Evolutionary conservation across 2,329 filamentous ascomycete genomes (phyloP).

Genomic region (Nectriaceae sp.): DNA sequence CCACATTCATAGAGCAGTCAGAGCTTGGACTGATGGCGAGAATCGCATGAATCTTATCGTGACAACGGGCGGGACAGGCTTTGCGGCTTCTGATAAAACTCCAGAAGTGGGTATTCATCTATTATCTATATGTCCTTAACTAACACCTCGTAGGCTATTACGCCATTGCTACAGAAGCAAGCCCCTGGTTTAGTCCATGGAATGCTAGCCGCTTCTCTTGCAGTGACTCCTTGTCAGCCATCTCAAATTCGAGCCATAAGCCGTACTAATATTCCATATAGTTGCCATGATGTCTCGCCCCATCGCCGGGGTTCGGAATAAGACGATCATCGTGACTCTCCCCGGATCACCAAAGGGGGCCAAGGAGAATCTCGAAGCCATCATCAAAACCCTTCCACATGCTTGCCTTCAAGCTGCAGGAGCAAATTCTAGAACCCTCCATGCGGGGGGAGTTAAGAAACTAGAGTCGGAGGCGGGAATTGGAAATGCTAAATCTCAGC

Average conservation of each 20-base stretch:
- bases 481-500: slow-evolving; percentile 30
- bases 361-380: slow-evolving; percentile 85
- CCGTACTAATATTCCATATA: slow-evolving; percentile 40
- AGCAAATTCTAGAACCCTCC: slow-evolving; percentile 75
- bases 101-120: slow-evolving; percentile 66
- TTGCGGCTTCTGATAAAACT: slow-evolving; percentile 80
- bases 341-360: slow-evolving; percentile 96
- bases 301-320: slow-evolving; percentile 82
- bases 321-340: slow-evolving; percentile 81
- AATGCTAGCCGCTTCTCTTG: slow-evolving; percentile 84
- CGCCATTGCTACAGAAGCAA: slow-evolving; percentile 76
- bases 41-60: slow-evolving; percentile 73
- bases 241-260: not conserved
- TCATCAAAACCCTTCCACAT: slow-evolving; percentile 89
- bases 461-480: slow-evolving; percentile 83
- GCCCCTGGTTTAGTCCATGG: slow-evolving; percentile 91
- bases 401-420: slow-evolving; percentile 90
- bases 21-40: slow-evolving; percentile 69
- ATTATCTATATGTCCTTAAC: not conserved
- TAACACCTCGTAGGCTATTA: slow-evolving; percentile 62
- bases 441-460: slow-evolving; percentile 78
- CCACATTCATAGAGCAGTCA: slow-evolving; percentile 75
- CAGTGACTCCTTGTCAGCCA: slow-evolving; percentile 83
- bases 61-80: slow-evolving; percentile 92
- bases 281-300: slow-evolving; percentile 97